phyloP scores from a whole-genome alignment of 2,329 filamentous ascomycete species.

The Cordyceps cicadae region DNA sequence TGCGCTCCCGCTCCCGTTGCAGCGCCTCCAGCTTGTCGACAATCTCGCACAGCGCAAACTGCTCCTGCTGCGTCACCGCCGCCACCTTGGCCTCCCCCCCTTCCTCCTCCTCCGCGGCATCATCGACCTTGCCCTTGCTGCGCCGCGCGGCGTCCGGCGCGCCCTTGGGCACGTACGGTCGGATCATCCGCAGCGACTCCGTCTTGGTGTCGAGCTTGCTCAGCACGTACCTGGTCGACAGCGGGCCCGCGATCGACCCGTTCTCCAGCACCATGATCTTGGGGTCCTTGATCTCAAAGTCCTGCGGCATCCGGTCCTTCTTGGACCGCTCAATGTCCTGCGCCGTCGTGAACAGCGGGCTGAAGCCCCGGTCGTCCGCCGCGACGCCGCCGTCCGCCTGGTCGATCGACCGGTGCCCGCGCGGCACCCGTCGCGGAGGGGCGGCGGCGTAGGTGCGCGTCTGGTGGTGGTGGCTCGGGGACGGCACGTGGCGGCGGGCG shows the following conservation, averaged over 20 bases:
- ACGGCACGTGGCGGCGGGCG: slow-evolving; percentile 13
- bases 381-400: slow-evolving; percentile 5
- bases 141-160: slow-evolving; percentile 8
- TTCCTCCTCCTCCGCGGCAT: no score
- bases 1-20: slow-evolving; percentile 34
- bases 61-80: slow-evolving; percentile 12
- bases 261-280: slow-evolving; percentile 34
- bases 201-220: slow-evolving; percentile 23
- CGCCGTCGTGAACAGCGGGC: slow-evolving; percentile 29
- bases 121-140: neutral
- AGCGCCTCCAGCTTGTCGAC: slow-evolving; percentile 48
- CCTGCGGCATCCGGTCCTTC: slow-evolving; percentile 31
- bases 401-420: neutral
- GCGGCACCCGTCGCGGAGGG: slow-evolving; percentile 5
- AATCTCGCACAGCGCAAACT: slow-evolving; percentile 61
- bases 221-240: slow-evolving; percentile 33
- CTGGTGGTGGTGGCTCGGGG: slow-evolving; percentile 7
- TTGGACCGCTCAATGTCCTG: slow-evolving; percentile 25
- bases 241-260: slow-evolving; percentile 31
- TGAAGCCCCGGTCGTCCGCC: slow-evolving; percentile 20
- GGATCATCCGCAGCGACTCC: slow-evolving; percentile 35
- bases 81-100: no score
- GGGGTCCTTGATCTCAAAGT: slow-evolving; percentile 37
- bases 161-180: slow-evolving; percentile 27
- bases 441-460: slow-evolving; percentile 15